Conservation (phyloP, 208 protist genomes). For the Acanthamoeba royreba region DNA sequence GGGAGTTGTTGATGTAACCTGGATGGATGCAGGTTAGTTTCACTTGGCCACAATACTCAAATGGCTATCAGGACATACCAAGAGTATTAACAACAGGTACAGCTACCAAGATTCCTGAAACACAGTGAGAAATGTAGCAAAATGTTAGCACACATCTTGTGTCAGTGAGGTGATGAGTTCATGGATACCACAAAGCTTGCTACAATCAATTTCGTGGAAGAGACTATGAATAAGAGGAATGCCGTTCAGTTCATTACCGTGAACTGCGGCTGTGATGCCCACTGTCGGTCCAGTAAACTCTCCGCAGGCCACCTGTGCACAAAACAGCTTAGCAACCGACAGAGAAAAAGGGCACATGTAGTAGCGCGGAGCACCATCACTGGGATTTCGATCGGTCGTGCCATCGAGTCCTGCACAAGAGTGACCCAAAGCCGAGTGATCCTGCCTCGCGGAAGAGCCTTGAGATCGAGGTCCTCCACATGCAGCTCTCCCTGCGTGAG, state of each 20-base stretch:
- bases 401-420: slow-evolving; percentile 23
- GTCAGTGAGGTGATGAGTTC: too few species aligned
- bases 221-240: slow-evolving; percentile 57
- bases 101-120: too few species aligned
- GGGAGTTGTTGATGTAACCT: slow-evolving; percentile 32
- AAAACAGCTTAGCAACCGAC: neutral
- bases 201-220: slow-evolving; percentile 38
- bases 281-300: neutral
- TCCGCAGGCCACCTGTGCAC: neutral
- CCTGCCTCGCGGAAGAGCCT: neutral
- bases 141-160: too few species aligned
- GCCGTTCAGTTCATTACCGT: slow-evolving; percentile 63
- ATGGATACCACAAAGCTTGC: slow-evolving; percentile 39
- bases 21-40: neutral
- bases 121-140: too few species aligned
- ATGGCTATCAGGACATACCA: neutral
- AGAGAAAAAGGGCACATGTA: neutral
- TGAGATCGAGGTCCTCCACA: slow-evolving; percentile 30
- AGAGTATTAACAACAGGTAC: slow-evolving; percentile 48
- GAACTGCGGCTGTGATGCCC: slow-evolving; percentile 53
- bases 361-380: slow-evolving; percentile 9
- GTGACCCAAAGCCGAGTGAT: slow-evolving; percentile 44
- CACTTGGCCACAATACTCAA: neutral
- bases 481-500: neutral
- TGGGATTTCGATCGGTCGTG: slow-evolving; percentile 34